Percentiles rank a stretch among this genome's conserved stretches.
These are phyloP conservation scores for Candida sakaeoensis DNA, from an alignment of 805 yeast species.

Conservation along the genomic window DNA sequence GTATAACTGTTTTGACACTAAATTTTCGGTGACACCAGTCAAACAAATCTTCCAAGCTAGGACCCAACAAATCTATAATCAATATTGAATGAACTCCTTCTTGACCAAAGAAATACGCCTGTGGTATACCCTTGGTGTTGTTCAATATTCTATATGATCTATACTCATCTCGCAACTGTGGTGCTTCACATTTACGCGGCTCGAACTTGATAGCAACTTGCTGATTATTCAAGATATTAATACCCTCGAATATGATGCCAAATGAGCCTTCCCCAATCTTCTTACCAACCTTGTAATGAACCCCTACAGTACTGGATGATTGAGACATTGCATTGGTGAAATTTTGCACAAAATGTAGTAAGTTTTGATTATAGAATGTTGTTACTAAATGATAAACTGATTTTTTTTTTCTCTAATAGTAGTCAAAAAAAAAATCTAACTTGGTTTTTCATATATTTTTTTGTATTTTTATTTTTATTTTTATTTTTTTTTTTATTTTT, in stretches of 20 bases:
- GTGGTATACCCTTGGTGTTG: constrained; percentile 84
- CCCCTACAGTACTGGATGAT: constrained; percentile 69
- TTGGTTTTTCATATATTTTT: too few relatives aligned
- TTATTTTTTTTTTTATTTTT: too few relatives aligned
- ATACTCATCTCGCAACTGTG: constrained; percentile 94
- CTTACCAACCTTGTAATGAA: constrained; percentile 94
- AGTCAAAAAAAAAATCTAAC: too few relatives aligned
- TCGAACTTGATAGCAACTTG: constrained; percentile 97
- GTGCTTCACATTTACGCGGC: constrained; percentile 95
- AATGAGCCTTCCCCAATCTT: constrained; percentile 98
- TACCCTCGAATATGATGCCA: constrained; percentile 96
- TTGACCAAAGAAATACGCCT: constrained; percentile 97
- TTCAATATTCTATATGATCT: constrained; percentile 86
- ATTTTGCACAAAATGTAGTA: background rate
- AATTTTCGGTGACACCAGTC: constrained; percentile 98
- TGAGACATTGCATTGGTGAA: constrained; percentile 28
- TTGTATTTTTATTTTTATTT: too few relatives aligned
- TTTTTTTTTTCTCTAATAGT: background rate
- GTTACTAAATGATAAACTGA: too few relatives aligned
- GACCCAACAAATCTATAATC: constrained; percentile 93
- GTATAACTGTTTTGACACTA: constrained; percentile 82
- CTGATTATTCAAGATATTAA: constrained; percentile 83
- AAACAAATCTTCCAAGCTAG: constrained; percentile 90
- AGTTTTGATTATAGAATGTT: constrained; percentile 3
- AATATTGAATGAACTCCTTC: constrained; percentile 95